phyloP scores from a whole-genome alignment of 2,329 filamentous ascomycete genomes.

The Cytospora mali region DNA sequence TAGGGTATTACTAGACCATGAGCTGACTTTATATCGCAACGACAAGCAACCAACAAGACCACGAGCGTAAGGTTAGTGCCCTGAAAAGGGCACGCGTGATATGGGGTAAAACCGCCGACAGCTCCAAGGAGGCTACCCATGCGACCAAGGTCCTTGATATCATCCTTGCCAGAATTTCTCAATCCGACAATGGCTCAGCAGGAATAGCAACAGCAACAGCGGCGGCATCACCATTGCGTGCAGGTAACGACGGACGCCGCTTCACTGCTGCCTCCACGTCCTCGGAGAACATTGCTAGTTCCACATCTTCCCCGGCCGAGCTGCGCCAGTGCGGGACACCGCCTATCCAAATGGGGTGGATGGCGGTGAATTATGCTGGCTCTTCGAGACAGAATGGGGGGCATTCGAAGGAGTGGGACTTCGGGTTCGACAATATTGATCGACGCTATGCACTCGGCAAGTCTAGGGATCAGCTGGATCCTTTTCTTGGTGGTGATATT shows the following conservation, averaged over 20 bases:
- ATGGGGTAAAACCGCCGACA: constrained; percentile 44
- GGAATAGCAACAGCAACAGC: neutral
- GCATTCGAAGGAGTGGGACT: constrained; percentile 32
- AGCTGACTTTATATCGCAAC: neutral
- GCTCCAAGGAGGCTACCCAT: constrained; percentile 47
- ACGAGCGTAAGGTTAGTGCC: constrained; percentile 37
- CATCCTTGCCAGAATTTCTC: constrained; percentile 43
- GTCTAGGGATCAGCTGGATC: constrained; percentile 4
- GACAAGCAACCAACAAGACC: neutral
- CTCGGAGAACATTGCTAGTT: neutral
- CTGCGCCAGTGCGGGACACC: neutral
- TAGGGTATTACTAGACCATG: neutral
- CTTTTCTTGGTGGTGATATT: constrained; percentile 6
- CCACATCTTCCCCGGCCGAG: neutral
- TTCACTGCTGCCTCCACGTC: neutral
- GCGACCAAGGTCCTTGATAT: constrained; percentile 47
- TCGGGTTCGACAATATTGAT: constrained; percentile 14
- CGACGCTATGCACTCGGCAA: constrained; percentile 11
- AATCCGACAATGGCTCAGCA: neutral
- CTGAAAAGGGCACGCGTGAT: constrained; percentile 46
- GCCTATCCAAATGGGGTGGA: neutral
- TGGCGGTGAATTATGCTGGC: neutral
- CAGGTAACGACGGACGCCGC: neutral
- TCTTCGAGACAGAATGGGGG: constrained; percentile 19
- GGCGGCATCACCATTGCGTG: neutral